A percentile compares a stretch with the other conserved stretches of the same genome.
Conservation (phyloP, 352 stramenopile genomes). For the Globisporangium takayamanum region DNA sequence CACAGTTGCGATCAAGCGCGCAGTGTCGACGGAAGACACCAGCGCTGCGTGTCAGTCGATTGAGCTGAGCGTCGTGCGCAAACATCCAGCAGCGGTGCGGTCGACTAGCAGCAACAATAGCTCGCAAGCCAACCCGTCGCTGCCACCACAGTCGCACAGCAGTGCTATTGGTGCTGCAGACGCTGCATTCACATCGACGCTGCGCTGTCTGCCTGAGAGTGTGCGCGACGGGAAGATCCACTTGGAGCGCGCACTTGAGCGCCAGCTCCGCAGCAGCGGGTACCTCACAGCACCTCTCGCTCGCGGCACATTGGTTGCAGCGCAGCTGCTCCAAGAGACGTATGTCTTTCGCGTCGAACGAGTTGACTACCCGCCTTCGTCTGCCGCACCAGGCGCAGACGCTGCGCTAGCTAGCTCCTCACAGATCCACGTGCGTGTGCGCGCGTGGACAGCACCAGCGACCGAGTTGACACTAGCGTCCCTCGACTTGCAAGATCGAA, state of each 20-base stretch:
- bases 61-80: constrained; percentile 29
- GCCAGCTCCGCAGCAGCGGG: constrained; percentile 27
- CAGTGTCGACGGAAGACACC: constrained; percentile 10
- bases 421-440: constrained; percentile 2
- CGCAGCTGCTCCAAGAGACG: constrained; percentile 42
- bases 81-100: constrained; percentile 15
- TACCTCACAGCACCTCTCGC: neutral
- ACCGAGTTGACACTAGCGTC: constrained; percentile 10
- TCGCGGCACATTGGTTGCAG: constrained; percentile 26
- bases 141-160: too few species aligned
- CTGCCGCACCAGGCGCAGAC: too few species aligned
- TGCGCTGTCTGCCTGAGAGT: constrained; percentile 33
- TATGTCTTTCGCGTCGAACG: constrained; percentile 39
- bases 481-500: neutral
- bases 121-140: neutral
- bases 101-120: neutral
- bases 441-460: neutral
- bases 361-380: constrained; percentile 3
- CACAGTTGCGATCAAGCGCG: constrained; percentile 1
- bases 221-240: constrained; percentile 29
- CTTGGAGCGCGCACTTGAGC: constrained; percentile 22
- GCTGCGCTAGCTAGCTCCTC: constrained; percentile 4
- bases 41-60: constrained; percentile 6
- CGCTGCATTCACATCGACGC: constrained; percentile 3
- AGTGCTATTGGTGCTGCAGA: neutral